Conservation (phyloP, 257 asterid species). For the Eustoma russellianum region DNA sequence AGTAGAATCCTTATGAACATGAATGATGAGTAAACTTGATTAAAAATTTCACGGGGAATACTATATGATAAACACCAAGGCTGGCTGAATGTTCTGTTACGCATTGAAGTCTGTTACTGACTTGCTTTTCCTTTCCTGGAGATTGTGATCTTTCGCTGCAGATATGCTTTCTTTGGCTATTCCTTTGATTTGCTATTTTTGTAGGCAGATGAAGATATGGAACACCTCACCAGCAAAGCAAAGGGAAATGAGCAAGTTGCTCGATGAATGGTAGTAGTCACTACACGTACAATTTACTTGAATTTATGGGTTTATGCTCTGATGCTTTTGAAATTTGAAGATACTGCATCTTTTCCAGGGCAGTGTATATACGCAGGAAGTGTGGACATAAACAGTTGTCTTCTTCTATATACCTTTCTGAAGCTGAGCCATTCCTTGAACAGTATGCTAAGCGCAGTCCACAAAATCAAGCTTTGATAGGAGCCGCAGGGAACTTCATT, state of each 20-base stretch:
- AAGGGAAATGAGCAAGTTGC: conserved; percentile 74
- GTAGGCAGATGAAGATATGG: conserved; percentile 97
- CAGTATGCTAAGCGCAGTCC: conserved; percentile 86
- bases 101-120: no score
- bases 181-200: conserved; percentile 14
- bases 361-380: conserved; percentile 67
- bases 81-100: no score
- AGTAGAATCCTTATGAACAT: no score
- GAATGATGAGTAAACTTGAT: no score
- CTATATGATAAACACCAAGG: no score
- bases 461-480: conserved; percentile 75
- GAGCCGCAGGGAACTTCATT: conserved; percentile 88
- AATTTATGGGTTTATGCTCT: conserved; percentile 13
- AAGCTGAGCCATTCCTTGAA: conserved; percentile 96
- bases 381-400: conserved; percentile 58
- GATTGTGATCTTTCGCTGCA: no score
- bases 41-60: no score
- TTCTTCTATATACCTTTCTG: conserved; percentile 79
- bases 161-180: no score
- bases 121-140: no score
- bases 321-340: conserved; percentile 2
- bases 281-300: conserved; percentile 13
- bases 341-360: conserved; percentile 42
- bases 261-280: conserved; percentile 83
- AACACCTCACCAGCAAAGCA: conserved; percentile 87